Evolutionary conservation across 345 rosid species (phyloP), one percentile per base, ranked within the genome.

Genomic region (Boechera divaricarpa): DNA sequence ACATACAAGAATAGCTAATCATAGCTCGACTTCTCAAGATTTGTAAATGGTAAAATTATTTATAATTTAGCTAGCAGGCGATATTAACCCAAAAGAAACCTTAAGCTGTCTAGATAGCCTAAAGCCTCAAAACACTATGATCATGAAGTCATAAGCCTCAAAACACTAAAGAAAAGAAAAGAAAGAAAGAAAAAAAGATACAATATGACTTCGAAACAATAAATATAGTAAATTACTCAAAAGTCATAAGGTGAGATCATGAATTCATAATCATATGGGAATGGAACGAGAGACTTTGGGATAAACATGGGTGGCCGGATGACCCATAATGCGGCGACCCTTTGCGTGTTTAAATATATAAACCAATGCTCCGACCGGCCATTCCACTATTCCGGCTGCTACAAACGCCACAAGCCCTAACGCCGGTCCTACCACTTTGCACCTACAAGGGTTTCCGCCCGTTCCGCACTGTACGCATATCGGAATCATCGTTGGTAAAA

Each of bases 331-430:
- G 32, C 89, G 87, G 5, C 93, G 87, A 48, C 96, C 97, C 57
- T 89, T 93, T 11, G 70, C 54, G 70, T 85, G 91, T 54, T 86
- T 87, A 58, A 93, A 91, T 77, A 86, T 77, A 77, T 83, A 93
- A 64, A 91, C 95, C 64, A 93, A 78, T 12, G 95, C 95, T 35
- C 98, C 98, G 6, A 89, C 52, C 7, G 98, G 98, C 98, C 98
- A 91, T 63, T 93, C 98, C 21, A 93, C 90, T 11, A 85, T 55
- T 29, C 82, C 97, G 2, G 92, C 86, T 2, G 70, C 97, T 8
- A 74, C 92, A 26, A 87, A 91, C 64, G 95, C 97, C 86, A 90
- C 70, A 65, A 93, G 85, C 59, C 93, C 98, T 4, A 89, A 66
- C 10, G 95, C 91, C 13, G 97, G 98, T 21, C 97, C 95, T 0